Percentiles rank a stretch among this genome's conserved stretches.
phyloP scores from a whole-genome alignment of 169 alveolate species.

The Amoebophrya sp. region DNA sequence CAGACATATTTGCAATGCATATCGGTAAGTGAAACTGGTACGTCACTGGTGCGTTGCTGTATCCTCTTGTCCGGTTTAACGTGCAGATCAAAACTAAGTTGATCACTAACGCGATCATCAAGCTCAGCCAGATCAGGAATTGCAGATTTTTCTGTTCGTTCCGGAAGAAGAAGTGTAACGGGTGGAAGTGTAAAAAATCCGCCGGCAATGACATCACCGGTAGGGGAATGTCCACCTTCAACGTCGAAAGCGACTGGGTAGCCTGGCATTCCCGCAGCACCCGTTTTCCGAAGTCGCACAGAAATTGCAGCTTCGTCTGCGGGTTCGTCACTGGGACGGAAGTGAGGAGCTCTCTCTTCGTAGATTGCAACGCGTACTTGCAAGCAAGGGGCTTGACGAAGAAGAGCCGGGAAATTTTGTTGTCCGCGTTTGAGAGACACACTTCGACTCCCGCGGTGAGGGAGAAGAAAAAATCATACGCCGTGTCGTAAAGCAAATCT shows the following conservation, averaged over 20 bases:
- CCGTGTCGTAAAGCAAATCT: too few relatives aligned
- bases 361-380: background rate
- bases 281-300: background rate
- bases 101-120: background rate
- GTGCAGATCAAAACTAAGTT: background rate
- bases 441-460: too few relatives aligned
- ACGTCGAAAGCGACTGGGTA: background rate
- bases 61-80: background rate
- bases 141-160: background rate
- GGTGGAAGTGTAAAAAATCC: background rate
- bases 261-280: background rate
- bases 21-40: too few relatives aligned
- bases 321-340: background rate
- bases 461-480: too few relatives aligned
- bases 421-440: too few relatives aligned
- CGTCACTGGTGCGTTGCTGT: too few relatives aligned
- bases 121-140: background rate
- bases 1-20: too few relatives aligned
- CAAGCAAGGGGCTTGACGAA: background rate
- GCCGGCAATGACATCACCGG: too few relatives aligned
- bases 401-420: background rate
- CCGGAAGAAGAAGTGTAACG: background rate
- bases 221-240: background rate
- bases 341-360: background rate
- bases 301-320: background rate